These are phyloP conservation scores for Magnusiomyces paraingens DNA, from an alignment of 1,139 yeast species.

Conservation along the genomic window DNA sequence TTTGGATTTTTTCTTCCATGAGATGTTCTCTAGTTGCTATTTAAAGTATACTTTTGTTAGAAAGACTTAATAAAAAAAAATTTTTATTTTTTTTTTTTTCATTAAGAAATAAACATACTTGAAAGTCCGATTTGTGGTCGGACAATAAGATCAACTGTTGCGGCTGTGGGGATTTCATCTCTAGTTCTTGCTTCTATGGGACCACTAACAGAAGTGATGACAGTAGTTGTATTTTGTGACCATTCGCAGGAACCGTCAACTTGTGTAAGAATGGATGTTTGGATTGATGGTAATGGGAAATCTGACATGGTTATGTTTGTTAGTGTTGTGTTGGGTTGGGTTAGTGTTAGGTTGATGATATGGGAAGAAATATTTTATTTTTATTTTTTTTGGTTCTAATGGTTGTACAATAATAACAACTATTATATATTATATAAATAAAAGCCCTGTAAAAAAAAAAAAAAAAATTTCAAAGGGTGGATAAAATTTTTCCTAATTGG, in stretches of 20 bases:
- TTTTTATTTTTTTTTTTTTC: too few relatives aligned
- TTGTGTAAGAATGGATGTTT: constrained; percentile 37
- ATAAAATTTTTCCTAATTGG: too few relatives aligned
- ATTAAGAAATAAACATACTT: constrained; percentile 22
- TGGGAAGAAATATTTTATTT: too few relatives aligned
- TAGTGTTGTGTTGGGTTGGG: too few relatives aligned
- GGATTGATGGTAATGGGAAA: background rate
- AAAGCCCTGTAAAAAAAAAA: too few relatives aligned
- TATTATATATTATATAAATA: too few relatives aligned
- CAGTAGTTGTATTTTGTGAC: constrained; percentile 45
- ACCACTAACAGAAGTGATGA: constrained; percentile 76
- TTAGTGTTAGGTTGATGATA: too few relatives aligned
- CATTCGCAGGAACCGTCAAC: constrained; percentile 80
- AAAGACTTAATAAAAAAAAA: background rate
- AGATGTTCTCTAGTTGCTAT: constrained; percentile 65
- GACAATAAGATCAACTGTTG: constrained; percentile 73
- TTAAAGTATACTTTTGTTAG: constrained; percentile 1
- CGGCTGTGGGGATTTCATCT: constrained; percentile 77
- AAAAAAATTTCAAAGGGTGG: too few relatives aligned
- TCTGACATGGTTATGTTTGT: background rate
- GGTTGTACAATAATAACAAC: too few relatives aligned
- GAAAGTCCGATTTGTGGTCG: constrained; percentile 75
- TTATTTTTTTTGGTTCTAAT: too few relatives aligned
- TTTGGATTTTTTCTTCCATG: constrained; percentile 63
- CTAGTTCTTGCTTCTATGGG: constrained; percentile 82